These are phyloP conservation scores for Xanthoparmelia taractica DNA, from an alignment of 495 filamentous ascomycete genomes.

Conservation along the genomic window DNA sequence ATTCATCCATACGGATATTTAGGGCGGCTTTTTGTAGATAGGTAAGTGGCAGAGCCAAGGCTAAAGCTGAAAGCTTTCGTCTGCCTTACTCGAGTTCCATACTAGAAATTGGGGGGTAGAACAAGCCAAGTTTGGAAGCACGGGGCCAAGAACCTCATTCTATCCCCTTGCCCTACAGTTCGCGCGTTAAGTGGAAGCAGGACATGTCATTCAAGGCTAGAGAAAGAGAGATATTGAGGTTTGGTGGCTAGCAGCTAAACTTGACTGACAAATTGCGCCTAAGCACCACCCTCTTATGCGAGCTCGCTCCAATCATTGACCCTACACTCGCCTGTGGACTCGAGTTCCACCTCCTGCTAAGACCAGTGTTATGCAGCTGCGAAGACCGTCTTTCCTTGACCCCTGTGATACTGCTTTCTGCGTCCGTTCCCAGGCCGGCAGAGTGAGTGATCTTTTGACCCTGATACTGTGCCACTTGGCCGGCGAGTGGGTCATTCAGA, in stretches of 20 bases:
- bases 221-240: neutral
- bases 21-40: no score
- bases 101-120: no score
- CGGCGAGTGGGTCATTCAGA: neutral
- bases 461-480: neutral
- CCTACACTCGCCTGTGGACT: neutral
- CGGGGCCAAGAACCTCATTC: no score
- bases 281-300: neutral
- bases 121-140: no score
- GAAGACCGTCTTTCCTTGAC: neutral
- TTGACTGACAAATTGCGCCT: neutral
- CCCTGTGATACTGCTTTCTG: neutral
- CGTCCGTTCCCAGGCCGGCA: neutral
- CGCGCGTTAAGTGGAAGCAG: no score
- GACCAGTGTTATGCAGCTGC: neutral
- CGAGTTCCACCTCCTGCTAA: neutral
- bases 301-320: neutral
- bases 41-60: no score
- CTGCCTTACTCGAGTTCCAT: no score
- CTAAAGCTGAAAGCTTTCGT: no score
- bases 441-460: neutral
- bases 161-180: no score
- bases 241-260: neutral
- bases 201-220: neutral
- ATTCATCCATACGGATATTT: no score